phyloP scores from a whole-genome alignment of 352 stramenopile species.

The Phytophthora tubulina region DNA sequence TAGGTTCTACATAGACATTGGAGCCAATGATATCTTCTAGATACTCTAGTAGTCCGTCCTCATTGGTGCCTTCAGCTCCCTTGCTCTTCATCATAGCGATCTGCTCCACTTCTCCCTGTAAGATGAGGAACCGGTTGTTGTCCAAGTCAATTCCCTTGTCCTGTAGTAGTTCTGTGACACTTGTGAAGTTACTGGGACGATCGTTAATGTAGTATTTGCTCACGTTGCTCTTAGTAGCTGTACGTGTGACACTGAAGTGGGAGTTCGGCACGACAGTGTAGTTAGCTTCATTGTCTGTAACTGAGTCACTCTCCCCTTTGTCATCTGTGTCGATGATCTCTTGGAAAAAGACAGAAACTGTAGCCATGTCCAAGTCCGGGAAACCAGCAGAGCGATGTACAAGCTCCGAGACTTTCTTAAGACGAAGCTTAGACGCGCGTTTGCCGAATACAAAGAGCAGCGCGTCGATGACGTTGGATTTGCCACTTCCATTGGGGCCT shows the following conservation, averaged over 20 bases:
- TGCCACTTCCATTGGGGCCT: conserved; percentile 99
- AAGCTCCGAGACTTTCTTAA: conserved; percentile 97
- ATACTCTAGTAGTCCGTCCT: conserved; percentile 99
- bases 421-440: conserved; percentile 97
- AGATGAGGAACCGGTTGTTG: conserved; percentile 99
- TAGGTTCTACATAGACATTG: conserved; percentile 97
- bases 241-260: conserved; percentile 93
- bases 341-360: conserved; percentile 98
- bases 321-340: conserved; percentile 94
- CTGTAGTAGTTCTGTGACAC: conserved; percentile 95
- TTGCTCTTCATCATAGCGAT: conserved; percentile 99
- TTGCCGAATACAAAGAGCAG: conserved; percentile 99
- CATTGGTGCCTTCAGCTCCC: conserved; percentile 89
- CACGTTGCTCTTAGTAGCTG: conserved; percentile 95
- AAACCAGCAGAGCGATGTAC: conserved; percentile 97
- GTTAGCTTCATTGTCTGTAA: conserved; percentile 83
- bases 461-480: conserved; percentile 99
- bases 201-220: conserved; percentile 98
- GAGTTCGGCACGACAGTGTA: conserved; percentile 94
- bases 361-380: conserved; percentile 93
- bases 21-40: conserved; percentile 99
- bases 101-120: conserved; percentile 97
- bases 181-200: conserved; percentile 93
- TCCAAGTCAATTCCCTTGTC: conserved; percentile 98
- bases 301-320: neutral